These are phyloP conservation scores for Colletotrichum theobromicola DNA, from an alignment of 2,329 filamentous ascomycete species.

Conservation along the genomic window DNA sequence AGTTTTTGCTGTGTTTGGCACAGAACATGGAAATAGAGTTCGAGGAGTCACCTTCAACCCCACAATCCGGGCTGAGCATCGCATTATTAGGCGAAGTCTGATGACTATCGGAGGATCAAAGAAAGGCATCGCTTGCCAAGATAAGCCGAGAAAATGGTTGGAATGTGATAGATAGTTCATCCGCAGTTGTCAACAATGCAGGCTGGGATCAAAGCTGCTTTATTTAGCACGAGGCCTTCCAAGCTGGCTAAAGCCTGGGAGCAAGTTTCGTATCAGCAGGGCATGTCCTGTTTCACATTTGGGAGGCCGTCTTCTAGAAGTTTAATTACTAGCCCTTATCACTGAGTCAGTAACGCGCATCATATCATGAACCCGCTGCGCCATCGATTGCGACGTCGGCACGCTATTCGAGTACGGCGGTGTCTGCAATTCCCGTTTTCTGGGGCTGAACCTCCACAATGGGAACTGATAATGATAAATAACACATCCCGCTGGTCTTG, in stretches of 20 bases:
- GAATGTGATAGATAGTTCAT: neutral
- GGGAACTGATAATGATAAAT: no score
- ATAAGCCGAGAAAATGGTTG: neutral
- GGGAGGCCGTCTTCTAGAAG: neutral
- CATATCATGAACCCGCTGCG: neutral
- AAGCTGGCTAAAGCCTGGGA: neutral
- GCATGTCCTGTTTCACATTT: neutral
- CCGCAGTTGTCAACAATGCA: neutral
- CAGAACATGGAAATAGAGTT: neutral
- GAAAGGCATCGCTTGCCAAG: neutral
- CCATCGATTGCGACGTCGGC: neutral
- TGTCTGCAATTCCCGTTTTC: neutral
- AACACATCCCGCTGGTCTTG: neutral
- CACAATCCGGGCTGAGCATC: neutral
- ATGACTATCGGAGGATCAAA: neutral
- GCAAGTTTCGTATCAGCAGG: neutral
- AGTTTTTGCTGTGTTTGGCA: neutral
- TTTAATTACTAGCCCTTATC: neutral
- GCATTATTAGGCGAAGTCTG: neutral
- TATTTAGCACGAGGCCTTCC: neutral
- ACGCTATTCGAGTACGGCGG: neutral
- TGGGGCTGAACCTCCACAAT: rapidly evolving
- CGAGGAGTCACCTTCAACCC: neutral
- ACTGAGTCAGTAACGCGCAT: neutral
- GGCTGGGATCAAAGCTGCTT: neutral